phyloP scores from a whole-genome alignment of 768 basidiomycete species.

The Jaapia argillacea region DNA sequence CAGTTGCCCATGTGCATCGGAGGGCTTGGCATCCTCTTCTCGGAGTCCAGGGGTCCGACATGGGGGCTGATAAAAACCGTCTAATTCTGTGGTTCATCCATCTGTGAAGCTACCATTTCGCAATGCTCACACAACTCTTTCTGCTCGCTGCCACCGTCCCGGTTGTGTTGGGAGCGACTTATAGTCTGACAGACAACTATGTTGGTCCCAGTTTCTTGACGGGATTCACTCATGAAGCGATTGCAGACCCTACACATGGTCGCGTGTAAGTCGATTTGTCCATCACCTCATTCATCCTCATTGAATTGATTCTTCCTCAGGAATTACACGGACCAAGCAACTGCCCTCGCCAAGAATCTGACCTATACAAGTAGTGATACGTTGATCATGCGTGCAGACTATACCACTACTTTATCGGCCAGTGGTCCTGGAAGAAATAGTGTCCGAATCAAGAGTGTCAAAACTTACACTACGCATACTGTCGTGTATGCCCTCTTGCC shows the following conservation, averaged over 20 bases:
- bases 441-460: conserved; percentile 21
- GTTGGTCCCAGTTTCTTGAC: conserved; percentile 20
- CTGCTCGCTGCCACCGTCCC: background rate
- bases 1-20: too few species aligned
- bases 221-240: conserved; percentile 22
- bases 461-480: conserved; percentile 23
- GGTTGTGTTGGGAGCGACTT: conserved; percentile 6
- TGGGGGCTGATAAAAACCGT: too few species aligned
- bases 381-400: conserved; percentile 27
- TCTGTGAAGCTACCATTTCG: too few species aligned
- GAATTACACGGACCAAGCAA: conserved; percentile 22
- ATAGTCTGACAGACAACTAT: conserved; percentile 17
- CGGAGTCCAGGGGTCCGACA: too few species aligned
- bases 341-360: conserved; percentile 18
- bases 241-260: conserved; percentile 27
- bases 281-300: too few species aligned
- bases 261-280: conserved; percentile 27
- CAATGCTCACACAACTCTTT: too few species aligned
- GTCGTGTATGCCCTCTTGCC: conserved; percentile 13
- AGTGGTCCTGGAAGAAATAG: conserved; percentile 25
- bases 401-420: conserved; percentile 19
- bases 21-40: too few species aligned
- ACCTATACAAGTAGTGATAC: conserved; percentile 16
- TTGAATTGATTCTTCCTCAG: too few species aligned
- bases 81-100: too few species aligned